phyloP scores from a whole-genome alignment of 495 filamentous ascomycete genomes.

The Paragyromitra xinjiangensis region DNA sequence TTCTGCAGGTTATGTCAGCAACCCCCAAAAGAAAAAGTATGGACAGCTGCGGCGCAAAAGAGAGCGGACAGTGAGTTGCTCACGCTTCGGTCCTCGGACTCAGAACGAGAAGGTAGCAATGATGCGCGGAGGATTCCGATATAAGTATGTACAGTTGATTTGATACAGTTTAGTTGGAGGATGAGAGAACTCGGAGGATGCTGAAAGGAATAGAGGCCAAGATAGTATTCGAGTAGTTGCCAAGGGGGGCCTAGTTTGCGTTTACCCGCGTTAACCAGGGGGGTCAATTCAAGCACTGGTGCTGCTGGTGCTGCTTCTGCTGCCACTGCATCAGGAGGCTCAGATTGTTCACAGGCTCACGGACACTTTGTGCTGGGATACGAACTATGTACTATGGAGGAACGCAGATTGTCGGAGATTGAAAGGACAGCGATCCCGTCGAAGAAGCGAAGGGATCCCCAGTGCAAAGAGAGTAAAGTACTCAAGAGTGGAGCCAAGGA shows the following conservation, averaged over 20 bases:
- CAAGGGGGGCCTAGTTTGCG: constrained; percentile 42
- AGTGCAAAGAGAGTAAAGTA: constrained; percentile 33
- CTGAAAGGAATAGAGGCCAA: constrained; percentile 35
- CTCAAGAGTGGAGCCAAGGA: constrained; percentile 23
- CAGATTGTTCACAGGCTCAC: constrained; percentile 25
- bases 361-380: constrained; percentile 30
- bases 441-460: constrained; percentile 39
- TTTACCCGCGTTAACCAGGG: constrained; percentile 43
- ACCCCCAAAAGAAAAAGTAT: constrained; percentile 19
- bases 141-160: constrained; percentile 48
- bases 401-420: constrained; percentile 41
- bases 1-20: constrained; percentile 47
- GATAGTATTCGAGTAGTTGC: constrained; percentile 26
- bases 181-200: constrained; percentile 10
- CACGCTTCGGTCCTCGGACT: constrained; percentile 30
- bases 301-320: background rate
- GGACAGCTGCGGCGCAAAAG: constrained; percentile 32
- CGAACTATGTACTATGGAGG: constrained; percentile 21
- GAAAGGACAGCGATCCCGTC: constrained; percentile 37
- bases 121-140: constrained; percentile 26
- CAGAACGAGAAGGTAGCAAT: constrained; percentile 6
- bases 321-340: constrained; percentile 13
- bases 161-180: constrained; percentile 26
- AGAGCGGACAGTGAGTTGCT: constrained; percentile 15
- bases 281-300: constrained; percentile 41